Percentiles rank a stretch among this genome's conserved stretches.
These are phyloP conservation scores for Penicillium sp. DNA, from an alignment of 2,329 filamentous ascomycete species.

Conservation along the genomic window DNA sequence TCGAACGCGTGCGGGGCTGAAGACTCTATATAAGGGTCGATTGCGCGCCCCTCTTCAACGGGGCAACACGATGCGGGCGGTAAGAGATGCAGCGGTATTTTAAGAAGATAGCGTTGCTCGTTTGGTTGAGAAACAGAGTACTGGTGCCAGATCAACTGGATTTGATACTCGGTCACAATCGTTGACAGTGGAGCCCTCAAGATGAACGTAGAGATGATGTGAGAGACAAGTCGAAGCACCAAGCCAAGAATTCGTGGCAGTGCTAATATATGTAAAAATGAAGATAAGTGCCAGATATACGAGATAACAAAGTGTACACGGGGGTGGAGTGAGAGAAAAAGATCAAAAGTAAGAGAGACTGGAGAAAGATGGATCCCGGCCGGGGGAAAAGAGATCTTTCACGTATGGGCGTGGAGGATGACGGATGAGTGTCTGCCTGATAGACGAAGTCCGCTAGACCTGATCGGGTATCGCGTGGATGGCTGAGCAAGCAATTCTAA, in stretches of 20 bases:
- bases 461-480: conserved; percentile 20
- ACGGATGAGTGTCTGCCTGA: conserved; percentile 41
- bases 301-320: not conserved
- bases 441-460: conserved; percentile 31
- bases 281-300: not conserved
- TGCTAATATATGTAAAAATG: not conserved
- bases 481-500: conserved; percentile 18
- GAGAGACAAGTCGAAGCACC: not conserved
- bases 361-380: conserved; percentile 6
- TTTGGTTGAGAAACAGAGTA: not conserved
- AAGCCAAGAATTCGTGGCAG: not conserved
- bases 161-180: not conserved
- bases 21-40: conserved; percentile 4
- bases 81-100: not conserved
- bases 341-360: conserved; percentile 6
- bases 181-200: not conserved
- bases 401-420: conserved; percentile 18
- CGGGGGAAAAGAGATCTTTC: conserved; percentile 2
- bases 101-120: not conserved
- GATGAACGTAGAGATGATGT: not conserved
- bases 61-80: not conserved
- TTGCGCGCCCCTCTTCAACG: conserved; percentile 2
- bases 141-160: not conserved
- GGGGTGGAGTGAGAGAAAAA: conserved; percentile 5
- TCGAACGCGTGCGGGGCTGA: not conserved